Percentiles rank a stretch among this genome's conserved stretches.
These are phyloP conservation scores for Pseudogymnoascus sp. DNA, from an alignment of 2,329 filamentous ascomycete genomes.

Conservation along the genomic window DNA sequence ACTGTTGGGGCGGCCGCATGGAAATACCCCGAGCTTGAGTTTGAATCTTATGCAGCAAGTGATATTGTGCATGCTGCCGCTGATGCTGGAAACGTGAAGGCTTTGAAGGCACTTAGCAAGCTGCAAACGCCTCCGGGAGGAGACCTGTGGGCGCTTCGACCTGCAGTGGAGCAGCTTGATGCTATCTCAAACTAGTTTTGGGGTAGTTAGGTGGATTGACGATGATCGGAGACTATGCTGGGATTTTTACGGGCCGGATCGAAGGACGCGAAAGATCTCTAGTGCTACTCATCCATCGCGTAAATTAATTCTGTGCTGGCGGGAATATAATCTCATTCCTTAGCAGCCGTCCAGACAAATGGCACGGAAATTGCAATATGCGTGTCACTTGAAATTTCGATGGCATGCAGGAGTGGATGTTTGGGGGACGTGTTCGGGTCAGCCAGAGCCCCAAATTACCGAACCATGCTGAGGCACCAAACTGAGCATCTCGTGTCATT, in stretches of 20 bases:
- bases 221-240: not conserved
- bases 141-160: slow-evolving; percentile 23
- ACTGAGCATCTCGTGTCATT: not conserved
- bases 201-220: not conserved
- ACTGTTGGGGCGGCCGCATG: slow-evolving; percentile 16
- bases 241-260: not conserved
- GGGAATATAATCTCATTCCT: not conserved
- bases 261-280: not conserved
- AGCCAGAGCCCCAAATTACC: not conserved
- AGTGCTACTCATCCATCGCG: not conserved
- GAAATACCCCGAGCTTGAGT: slow-evolving; percentile 21
- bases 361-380: not conserved
- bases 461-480: not conserved
- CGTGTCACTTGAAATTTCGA: not conserved
- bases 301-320: not conserved
- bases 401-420: not conserved
- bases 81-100: slow-evolving; percentile 18
- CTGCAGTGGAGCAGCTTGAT: slow-evolving; percentile 26
- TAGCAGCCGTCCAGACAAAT: not conserved
- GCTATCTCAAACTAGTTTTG: not conserved
- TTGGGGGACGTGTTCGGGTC: not conserved
- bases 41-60: slow-evolving; percentile 22
- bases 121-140: slow-evolving; percentile 21
- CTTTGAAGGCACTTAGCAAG: slow-evolving; percentile 14
- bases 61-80: slow-evolving; percentile 25